These are phyloP conservation scores for Suillus ampliporus DNA, from an alignment of 768 basidiomycete species.

Conservation along the genomic window DNA sequence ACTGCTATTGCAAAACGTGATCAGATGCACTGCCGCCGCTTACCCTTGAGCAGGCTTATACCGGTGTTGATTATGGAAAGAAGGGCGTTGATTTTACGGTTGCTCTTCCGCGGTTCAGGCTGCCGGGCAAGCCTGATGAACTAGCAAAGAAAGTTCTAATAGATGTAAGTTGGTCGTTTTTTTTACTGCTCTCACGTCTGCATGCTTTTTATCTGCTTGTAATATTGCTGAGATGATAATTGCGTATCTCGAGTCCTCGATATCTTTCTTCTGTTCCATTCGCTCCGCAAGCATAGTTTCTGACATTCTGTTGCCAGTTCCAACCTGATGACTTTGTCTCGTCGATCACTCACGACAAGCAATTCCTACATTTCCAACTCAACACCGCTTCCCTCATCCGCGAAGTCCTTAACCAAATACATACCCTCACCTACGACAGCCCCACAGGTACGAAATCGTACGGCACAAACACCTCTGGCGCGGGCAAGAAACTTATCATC, in stretches of 20 bases:
- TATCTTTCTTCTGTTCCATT: background rate
- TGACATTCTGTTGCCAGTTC: constrained; percentile 58
- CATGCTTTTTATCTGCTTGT: too few relatives aligned
- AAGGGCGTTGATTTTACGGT: constrained; percentile 94
- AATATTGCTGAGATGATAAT: background rate
- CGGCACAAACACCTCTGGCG: constrained; percentile 78
- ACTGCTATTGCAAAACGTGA: constrained; percentile 75
- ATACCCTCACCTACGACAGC: constrained; percentile 68
- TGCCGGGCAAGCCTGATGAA: constrained; percentile 83
- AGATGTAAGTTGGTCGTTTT: constrained; percentile 54
- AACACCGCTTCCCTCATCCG: constrained; percentile 68
- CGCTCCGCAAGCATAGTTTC: background rate
- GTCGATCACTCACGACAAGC: constrained; percentile 69
- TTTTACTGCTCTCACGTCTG: background rate
- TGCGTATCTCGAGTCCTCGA: background rate
- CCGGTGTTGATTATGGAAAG: constrained; percentile 88
- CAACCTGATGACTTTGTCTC: constrained; percentile 81
- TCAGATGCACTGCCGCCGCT: constrained; percentile 68
- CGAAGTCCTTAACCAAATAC: constrained; percentile 73
- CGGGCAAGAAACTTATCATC: constrained; percentile 83
- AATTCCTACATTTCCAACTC: constrained; percentile 84
- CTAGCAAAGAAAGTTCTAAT: constrained; percentile 75
- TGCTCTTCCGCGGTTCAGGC: constrained; percentile 88
- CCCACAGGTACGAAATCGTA: constrained; percentile 70
- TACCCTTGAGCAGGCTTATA: constrained; percentile 77